Percentiles rank a stretch among this genome's conserved stretches.
These are phyloP conservation scores for Ceratobasidium sp. DNA, from an alignment of 1,284 basidiomycete species.

Conservation along the genomic window DNA sequence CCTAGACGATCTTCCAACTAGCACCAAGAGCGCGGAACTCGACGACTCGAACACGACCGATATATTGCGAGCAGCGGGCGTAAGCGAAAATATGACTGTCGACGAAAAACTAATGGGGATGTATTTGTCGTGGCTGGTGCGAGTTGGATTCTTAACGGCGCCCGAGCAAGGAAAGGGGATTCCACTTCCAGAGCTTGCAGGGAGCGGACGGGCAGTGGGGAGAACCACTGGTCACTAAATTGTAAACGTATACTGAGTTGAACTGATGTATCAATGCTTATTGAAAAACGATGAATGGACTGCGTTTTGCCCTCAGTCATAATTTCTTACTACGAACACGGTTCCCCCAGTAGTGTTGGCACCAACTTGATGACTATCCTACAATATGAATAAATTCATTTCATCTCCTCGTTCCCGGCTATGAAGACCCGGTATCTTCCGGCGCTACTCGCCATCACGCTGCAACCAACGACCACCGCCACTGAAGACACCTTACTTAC, in stretches of 20 bases:
- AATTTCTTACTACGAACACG: too few relatives aligned
- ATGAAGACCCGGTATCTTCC: neutral
- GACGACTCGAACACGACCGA: constrained; percentile 84
- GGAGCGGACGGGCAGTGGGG: constrained; percentile 54
- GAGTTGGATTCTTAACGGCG: constrained; percentile 82
- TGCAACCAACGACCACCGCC: too few relatives aligned
- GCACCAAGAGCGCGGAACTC: constrained; percentile 92
- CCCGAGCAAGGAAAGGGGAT: constrained; percentile 54
- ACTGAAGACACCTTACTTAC: too few relatives aligned
- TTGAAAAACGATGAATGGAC: too few relatives aligned
- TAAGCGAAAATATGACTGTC: constrained; percentile 69
- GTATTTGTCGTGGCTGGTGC: constrained; percentile 95
- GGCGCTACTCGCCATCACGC: neutral
- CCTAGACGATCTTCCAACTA: constrained; percentile 94
- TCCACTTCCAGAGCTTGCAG: constrained; percentile 44
- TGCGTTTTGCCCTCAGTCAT: too few relatives aligned
- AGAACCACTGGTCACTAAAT: constrained; percentile 53
- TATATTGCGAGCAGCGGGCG: constrained; percentile 62
- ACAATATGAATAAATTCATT: too few relatives aligned
- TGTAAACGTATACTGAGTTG: too few relatives aligned
- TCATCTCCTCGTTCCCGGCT: too few relatives aligned
- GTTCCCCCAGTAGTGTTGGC: too few relatives aligned
- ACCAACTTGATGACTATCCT: too few relatives aligned
- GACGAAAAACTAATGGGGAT: constrained; percentile 78
- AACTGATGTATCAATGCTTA: neutral